These are phyloP conservation scores for Boletus speciosus DNA, from an alignment of 768 basidiomycete genomes.

Conservation along the genomic window DNA sequence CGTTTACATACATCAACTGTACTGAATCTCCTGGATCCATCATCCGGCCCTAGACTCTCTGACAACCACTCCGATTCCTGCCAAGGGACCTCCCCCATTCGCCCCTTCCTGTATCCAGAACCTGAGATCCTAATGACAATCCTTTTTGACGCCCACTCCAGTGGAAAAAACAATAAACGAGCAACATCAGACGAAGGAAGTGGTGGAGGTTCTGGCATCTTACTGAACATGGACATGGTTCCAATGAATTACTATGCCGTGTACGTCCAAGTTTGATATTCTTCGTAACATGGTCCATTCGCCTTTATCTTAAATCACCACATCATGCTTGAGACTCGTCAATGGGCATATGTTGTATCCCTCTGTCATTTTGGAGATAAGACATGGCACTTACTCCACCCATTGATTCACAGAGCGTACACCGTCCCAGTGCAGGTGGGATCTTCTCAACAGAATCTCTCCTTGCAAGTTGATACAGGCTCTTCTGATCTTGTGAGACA, in stretches of 20 bases:
- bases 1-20: background rate
- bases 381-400: background rate
- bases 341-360: background rate
- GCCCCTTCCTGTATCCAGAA: background rate
- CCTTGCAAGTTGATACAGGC: slow-evolving; percentile 75
- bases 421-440: slow-evolving; percentile 61
- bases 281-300: background rate
- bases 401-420: slow-evolving; percentile 49
- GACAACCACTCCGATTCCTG: background rate
- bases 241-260: slow-evolving; percentile 52
- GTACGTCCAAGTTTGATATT: slow-evolving; percentile 33
- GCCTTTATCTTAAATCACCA: background rate
- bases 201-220: slow-evolving; percentile 52
- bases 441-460: slow-evolving; percentile 43
- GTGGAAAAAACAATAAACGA: slow-evolving; percentile 10
- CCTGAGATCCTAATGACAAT: slow-evolving; percentile 10
- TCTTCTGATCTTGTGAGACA: slow-evolving; percentile 71
- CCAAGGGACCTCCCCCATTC: background rate
- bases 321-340: background rate
- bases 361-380: background rate
- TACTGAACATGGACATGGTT: slow-evolving; percentile 56
- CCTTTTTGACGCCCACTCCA: slow-evolving; percentile 3
- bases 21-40: background rate
- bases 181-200: slow-evolving; percentile 35
- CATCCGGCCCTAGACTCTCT: background rate